Conservation (phyloP, 2,329 filamentous ascomycete species). For the Harringtonia aguacate region DNA sequence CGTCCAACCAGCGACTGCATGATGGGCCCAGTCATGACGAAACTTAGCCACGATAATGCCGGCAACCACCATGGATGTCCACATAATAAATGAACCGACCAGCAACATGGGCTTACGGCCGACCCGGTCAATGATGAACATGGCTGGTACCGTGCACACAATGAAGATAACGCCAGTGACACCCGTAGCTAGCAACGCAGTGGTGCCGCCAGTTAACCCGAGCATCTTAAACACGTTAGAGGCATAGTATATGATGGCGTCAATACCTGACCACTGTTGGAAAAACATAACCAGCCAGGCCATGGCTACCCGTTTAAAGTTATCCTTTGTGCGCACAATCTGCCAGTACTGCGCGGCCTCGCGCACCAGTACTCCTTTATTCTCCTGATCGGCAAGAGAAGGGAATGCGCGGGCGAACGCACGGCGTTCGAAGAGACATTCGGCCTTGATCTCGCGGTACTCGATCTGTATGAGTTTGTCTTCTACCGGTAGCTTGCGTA, state of each 20-base stretch:
- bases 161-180: conserved; percentile 48
- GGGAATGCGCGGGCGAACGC: conserved; percentile 33
- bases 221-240: conserved; percentile 56
- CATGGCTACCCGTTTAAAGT: conserved; percentile 33
- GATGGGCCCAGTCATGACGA: conserved; percentile 41
- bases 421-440: conserved; percentile 29
- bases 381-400: conserved; percentile 17
- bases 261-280: conserved; percentile 40
- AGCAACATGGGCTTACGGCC: conserved; percentile 53
- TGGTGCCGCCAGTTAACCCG: conserved; percentile 48
- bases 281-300: conserved; percentile 39
- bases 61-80: conserved; percentile 58
- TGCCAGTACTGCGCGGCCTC: conserved; percentile 40
- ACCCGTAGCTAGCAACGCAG: conserved; percentile 48
- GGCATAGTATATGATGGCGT: conserved; percentile 57
- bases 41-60: conserved; percentile 57
- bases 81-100: conserved; percentile 59
- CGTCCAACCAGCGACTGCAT: conserved; percentile 58
- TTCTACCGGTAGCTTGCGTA: conserved; percentile 19
- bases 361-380: conserved; percentile 28
- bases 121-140: conserved; percentile 53
- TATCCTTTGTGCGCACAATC: conserved; percentile 34
- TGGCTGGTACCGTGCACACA: conserved; percentile 28
- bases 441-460: conserved; percentile 34
- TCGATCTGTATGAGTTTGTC: conserved; percentile 28